Evolutionary conservation across 176 grass and related monocot species (phyloP), one percentile per base, ranked within the genome.

Genomic region (Tillandsia leiboldiana): DNA sequence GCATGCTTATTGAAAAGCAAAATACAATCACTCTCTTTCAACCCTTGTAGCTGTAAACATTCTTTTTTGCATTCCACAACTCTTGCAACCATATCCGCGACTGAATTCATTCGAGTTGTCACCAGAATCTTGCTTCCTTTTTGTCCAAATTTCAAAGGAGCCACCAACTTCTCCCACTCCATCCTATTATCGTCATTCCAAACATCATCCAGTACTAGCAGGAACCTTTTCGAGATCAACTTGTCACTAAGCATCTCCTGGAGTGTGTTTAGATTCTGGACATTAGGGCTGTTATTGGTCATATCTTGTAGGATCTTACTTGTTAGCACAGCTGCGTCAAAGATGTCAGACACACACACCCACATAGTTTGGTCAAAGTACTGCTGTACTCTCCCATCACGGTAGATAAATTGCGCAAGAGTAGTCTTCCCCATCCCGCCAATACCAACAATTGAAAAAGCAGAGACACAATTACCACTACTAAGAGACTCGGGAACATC

Each of bases 171-270:
- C 18, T 69, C 26, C 64, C 70, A 81, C 63, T 62, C 64, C 1
- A 11, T 50, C 7, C 18, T n/a, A 0, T 18, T 51, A 0, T 78
- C 33, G 9, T 78, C 67, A 8, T 59, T 51, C 76, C 76, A 78
- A 18, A 81, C 20, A 70, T 81, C 79, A 81, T 75, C 79, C 10
- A 81, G 47, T 11, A 81, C 64, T 11, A 81, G 47, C 33, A 81
- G 11, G 11, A 76, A 82, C 53, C 63, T 83, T 29, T 77, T 67
- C 6, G 8, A 15, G 14, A 33, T 26, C 2, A 63, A 29, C 2
- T 58, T 51, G 3, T 78, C 66, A 1, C 49, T 28, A 22, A 78
- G 52, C n/a, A 14, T 78, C 56, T 14, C 29, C 17, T 78, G 75
- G 2, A 78, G 66, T 1, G 49, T 57, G 59, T 67, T 78, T 11